Conservation (phyloP, 208 protist species). For the Trichomonas tenax region DNA sequence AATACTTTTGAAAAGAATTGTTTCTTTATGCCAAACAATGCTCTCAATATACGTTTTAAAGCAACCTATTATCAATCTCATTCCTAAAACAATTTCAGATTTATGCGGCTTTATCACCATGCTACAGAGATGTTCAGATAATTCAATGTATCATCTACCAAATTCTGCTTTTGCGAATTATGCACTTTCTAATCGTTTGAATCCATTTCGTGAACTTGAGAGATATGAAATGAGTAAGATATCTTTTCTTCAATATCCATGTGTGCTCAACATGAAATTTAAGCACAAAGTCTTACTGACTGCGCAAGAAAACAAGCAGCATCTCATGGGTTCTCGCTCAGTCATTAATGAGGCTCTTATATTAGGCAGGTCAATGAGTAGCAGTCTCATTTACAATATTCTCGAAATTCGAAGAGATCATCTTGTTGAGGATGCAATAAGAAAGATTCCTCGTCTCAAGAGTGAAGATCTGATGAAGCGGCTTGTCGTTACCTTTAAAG, state of each 20-base stretch:
- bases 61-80: neutral
- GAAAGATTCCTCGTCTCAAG: neutral
- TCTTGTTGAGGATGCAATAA: neutral
- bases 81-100: neutral
- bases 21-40: neutral
- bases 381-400: too few species aligned
- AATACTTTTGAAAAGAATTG: neutral
- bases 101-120: neutral
- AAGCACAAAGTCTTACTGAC: neutral
- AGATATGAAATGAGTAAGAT: neutral
- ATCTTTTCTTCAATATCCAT: neutral
- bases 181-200: neutral
- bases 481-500: constrained; percentile 62
- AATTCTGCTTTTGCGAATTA: neutral
- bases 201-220: neutral
- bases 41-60: neutral
- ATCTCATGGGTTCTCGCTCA: neutral
- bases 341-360: neutral
- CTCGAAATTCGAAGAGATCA: neutral
- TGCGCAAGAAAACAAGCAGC: neutral
- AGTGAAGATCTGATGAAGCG: constrained; percentile 54
- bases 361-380: too few species aligned
- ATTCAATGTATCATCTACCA: neutral
- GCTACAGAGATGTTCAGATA: neutral
- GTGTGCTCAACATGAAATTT: neutral